Percentiles rank a stretch among this genome's conserved stretches.
Conservation (phyloP, 1,284 basidiomycete species). For the Anthracocystis setariae region DNA sequence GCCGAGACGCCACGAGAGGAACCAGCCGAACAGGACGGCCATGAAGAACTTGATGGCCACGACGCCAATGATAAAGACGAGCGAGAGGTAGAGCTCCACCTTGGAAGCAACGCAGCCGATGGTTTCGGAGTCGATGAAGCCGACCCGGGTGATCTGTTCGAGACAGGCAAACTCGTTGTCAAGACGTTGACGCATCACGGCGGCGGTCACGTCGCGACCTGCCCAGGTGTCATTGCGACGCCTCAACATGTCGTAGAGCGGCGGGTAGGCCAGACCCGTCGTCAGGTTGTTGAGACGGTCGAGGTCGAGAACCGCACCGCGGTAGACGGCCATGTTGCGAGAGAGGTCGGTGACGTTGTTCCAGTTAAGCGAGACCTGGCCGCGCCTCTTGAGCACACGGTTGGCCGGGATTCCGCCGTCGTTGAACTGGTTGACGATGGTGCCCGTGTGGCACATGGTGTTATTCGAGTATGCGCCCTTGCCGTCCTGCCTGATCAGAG, state of each 20-base stretch:
- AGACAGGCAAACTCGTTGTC: constrained; percentile 80
- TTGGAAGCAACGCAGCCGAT: constrained; percentile 96
- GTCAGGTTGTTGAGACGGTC: constrained; percentile 85
- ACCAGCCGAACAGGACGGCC: constrained; percentile 98
- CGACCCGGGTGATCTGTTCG: constrained; percentile 84
- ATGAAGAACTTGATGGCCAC: constrained; percentile 94
- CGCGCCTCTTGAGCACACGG: constrained; percentile 70
- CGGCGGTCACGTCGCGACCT: constrained; percentile 85
- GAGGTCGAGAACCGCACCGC: constrained; percentile 90
- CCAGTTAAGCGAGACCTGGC: constrained; percentile 94
- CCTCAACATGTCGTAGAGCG: constrained; percentile 82
- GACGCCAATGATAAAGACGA: constrained; percentile 96
- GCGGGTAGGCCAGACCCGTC: constrained; percentile 78
- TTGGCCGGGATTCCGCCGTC: constrained; percentile 31
- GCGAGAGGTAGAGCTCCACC: constrained; percentile 92
- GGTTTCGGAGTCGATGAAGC: constrained; percentile 90
- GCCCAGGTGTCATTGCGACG: constrained; percentile 78
- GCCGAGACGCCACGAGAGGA: constrained; percentile 91
- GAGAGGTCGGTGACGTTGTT: constrained; percentile 77
- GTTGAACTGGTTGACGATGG: constrained; percentile 44
- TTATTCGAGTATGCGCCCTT: constrained; percentile 68
- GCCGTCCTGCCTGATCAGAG: constrained; percentile 81
- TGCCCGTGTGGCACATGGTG: constrained; percentile 53
- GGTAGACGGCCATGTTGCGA: constrained; percentile 88
- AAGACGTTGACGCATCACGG: constrained; percentile 77